Evolutionary conservation across 306 rosid species (phyloP).

Genomic region (Mimosa pudica): DNA sequence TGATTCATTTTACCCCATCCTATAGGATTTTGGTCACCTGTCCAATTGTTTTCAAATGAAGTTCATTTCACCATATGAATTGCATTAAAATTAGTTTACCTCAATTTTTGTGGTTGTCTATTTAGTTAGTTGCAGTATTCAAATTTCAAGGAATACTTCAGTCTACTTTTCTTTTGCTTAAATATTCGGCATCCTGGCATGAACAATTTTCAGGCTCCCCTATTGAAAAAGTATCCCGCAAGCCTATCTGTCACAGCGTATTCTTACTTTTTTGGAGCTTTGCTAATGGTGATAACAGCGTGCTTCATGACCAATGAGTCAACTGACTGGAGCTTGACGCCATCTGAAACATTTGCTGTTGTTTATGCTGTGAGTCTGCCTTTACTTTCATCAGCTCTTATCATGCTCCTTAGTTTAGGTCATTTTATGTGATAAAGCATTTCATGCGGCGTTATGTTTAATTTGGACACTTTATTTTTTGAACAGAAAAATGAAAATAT

Average conservation of each 20-base stretch:
- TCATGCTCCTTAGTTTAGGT: background rate
- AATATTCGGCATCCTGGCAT: slow-evolving; percentile 16
- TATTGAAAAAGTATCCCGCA: slow-evolving; percentile 85
- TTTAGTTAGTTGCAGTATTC: slow-evolving; percentile 12
- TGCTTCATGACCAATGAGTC: slow-evolving; percentile 66
- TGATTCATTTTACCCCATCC: background rate
- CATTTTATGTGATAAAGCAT: background rate
- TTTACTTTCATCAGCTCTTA: slow-evolving; percentile 18
- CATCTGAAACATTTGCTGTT: slow-evolving; percentile 79
- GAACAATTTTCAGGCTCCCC: slow-evolving; percentile 75
- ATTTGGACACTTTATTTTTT: slow-evolving; percentile 21
- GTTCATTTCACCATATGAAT: background rate
- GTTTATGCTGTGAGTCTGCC: slow-evolving; percentile 76
- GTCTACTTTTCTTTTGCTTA: slow-evolving; percentile 24
- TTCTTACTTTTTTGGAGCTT: slow-evolving; percentile 83
- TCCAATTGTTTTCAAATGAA: background rate
- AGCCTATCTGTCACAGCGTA: slow-evolving; percentile 85
- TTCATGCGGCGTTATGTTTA: background rate
- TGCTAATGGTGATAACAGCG: slow-evolving; percentile 81
- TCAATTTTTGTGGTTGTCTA: slow-evolving; percentile 10
- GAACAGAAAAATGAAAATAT: background rate
- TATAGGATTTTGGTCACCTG: background rate
- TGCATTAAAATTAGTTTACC: slow-evolving; percentile 2
- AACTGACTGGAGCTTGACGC: slow-evolving; percentile 81
- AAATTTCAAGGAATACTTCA: slow-evolving; percentile 7